Base-by-base conservation (phyloP, 192 early-diverging fungal species). In the Podila horticola region DNA sequence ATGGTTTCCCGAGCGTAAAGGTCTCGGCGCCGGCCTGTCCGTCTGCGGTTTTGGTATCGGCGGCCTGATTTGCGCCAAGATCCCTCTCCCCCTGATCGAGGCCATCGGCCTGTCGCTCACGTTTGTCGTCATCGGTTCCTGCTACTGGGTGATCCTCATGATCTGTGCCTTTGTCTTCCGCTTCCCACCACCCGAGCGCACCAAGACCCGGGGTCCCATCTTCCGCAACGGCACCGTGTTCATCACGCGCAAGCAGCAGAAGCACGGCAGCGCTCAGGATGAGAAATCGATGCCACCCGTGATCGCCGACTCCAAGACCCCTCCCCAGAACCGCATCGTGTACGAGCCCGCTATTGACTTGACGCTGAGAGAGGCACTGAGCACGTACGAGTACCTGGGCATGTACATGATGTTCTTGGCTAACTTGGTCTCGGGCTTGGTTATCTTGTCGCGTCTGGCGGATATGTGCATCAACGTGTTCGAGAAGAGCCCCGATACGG, bases 21-120 rank as follows among this genome's bases (percentile, higher is more conserved):
- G 90, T 8, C 74, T 90, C 2, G 89, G 89, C 2, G 85, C 89
- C 28, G 90, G 89, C 17, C 76, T 91, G 58, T 91, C 93, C 29
- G 93, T 94, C 68, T 91, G 90, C 83, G 92, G 91, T 64, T 94
- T 94, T 84, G 93, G 92, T 74, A 91, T 88, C 50, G 93, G 93
- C 0, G 86, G 89, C 50, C 87, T 94, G 69, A 90, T 93, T 31
- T 91, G 90, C 41, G 89, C 91, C 65, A 87, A 87, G 72, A 89
- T 91, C 31, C 91, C 91, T 50, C 82, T 88, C 55, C 83, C 79
- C 51, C 84, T 94, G 26, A 85, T 94, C 70, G 84, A 89, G 3
- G 57, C 76, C 50, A 76, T 87, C 3, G 89, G 86, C 29, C 82
- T 93, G 15, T 76, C 89, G 11, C 31, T 83, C 24, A 83, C 90